Percentiles rank a stretch among this genome's conserved stretches.
Evolutionary conservation across 768 basidiomycete genomes (phyloP).

Genomic region (Chalciporus chontae): DNA sequence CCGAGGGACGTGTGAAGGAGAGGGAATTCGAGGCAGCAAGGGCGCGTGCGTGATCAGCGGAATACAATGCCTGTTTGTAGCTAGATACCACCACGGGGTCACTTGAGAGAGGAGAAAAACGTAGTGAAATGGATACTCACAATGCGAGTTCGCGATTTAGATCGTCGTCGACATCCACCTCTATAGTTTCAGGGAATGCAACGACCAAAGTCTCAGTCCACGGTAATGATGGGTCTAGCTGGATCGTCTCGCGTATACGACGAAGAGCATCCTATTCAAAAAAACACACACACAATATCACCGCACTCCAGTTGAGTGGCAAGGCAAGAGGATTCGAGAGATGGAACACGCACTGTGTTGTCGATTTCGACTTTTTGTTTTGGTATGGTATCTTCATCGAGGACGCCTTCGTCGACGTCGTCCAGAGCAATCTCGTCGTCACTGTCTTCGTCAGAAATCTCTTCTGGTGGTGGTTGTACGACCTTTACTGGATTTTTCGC

Average conservation of each 20-base stretch:
- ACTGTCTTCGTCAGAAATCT: conserved; percentile 26
- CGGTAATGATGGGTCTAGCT: conserved; percentile 67
- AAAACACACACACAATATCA: too few species aligned
- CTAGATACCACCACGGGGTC: conserved; percentile 40
- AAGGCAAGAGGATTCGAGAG: neutral
- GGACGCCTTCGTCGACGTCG: conserved; percentile 53
- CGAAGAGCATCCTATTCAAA: conserved; percentile 64
- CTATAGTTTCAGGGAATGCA: conserved; percentile 67
- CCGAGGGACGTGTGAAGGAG: conserved; percentile 86
- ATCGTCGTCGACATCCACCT: conserved; percentile 82
- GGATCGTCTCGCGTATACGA: conserved; percentile 75
- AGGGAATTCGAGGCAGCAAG: conserved; percentile 78
- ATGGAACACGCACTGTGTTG: conserved; percentile 56
- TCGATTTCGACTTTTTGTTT: conserved; percentile 67
- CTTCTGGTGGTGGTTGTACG: conserved; percentile 8
- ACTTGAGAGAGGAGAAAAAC: neutral
- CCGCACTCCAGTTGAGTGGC: neutral
- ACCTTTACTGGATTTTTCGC: conserved; percentile 7
- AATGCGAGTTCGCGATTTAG: conserved; percentile 94
- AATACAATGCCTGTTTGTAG: conserved; percentile 92
- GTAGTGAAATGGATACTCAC: conserved; percentile 45
- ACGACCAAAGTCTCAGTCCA: conserved; percentile 84
- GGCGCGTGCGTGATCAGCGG: conserved; percentile 68
- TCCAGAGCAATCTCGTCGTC: conserved; percentile 59
- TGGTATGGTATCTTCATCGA: conserved; percentile 82